Conservation (phyloP, 805 yeast species). For the Candida ficus region DNA sequence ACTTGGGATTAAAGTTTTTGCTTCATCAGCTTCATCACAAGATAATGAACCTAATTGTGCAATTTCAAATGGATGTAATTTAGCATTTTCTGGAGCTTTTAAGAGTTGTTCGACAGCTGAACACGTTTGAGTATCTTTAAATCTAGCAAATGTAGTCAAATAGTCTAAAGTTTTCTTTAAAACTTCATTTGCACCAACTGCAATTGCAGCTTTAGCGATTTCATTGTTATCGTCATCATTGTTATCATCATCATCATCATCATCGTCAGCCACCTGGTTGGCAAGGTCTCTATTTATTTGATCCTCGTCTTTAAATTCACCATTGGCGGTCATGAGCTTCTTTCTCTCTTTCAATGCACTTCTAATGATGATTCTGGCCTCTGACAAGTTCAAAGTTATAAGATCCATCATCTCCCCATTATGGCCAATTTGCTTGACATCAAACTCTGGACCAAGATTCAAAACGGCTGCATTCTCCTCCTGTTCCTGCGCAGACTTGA, state of each 20-base stretch:
- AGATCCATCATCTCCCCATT: constrained; percentile 73
- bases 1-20: constrained; percentile 89
- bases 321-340: constrained; percentile 43
- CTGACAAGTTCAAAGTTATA: constrained; percentile 82
- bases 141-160: constrained; percentile 79
- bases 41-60: constrained; percentile 86
- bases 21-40: constrained; percentile 97
- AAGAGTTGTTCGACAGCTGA: constrained; percentile 88
- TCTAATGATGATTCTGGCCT: constrained; percentile 83
- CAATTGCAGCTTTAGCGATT: constrained; percentile 40
- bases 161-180: constrained; percentile 89
- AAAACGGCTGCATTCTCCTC: constrained; percentile 90
- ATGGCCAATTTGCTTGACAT: constrained; percentile 71
- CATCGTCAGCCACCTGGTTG: constrained; percentile 24
- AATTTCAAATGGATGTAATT: constrained; percentile 90
- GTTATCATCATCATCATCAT: constrained; percentile 25
- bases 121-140: constrained; percentile 87
- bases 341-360: constrained; percentile 80
- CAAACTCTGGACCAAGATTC: constrained; percentile 91
- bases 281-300: constrained; percentile 15
- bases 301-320: constrained; percentile 29
- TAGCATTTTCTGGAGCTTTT: constrained; percentile 64
- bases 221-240: constrained; percentile 29
- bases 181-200: constrained; percentile 80
- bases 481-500: constrained; percentile 57